phyloP scores from a whole-genome alignment of 2,329 filamentous ascomycete species.

The Volutella citrinella region DNA sequence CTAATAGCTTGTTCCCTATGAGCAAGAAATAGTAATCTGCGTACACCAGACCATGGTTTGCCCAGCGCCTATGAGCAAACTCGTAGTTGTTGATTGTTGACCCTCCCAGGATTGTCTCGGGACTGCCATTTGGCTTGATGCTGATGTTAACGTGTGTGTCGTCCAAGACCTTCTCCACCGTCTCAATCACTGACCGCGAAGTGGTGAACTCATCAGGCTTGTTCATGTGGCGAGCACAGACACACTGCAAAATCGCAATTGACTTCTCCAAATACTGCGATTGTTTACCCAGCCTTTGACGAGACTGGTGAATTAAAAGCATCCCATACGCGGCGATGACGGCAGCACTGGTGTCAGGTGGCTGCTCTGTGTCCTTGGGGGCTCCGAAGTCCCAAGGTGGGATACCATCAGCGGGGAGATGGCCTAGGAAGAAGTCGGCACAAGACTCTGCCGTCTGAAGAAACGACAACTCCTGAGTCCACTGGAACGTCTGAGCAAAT shows the following conservation, averaged over 20 bases:
- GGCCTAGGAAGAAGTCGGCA: constrained; percentile 42
- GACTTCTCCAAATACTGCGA: constrained; percentile 10
- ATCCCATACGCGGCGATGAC: constrained; percentile 38
- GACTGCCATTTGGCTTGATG: neutral
- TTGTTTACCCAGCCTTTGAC: constrained; percentile 13
- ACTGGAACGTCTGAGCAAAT: constrained; percentile 44
- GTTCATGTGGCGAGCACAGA: constrained; percentile 20
- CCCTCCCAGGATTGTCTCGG: constrained; percentile 43
- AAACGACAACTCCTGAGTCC: constrained; percentile 41
- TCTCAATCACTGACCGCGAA: constrained; percentile 12
- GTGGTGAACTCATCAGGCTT: neutral
- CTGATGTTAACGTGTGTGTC: neutral
- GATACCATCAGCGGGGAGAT: constrained; percentile 15
- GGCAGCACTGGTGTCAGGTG: constrained; percentile 36
- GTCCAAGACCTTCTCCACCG: constrained; percentile 16
- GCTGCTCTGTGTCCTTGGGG: constrained; percentile 19
- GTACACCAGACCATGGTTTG: constrained; percentile 46
- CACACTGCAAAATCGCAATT: constrained; percentile 2
- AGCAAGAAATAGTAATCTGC: constrained; percentile 47
- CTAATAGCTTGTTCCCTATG: constrained; percentile 36
- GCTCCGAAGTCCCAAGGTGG: constrained; percentile 50
- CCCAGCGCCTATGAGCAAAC: constrained; percentile 41
- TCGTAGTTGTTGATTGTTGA: constrained; percentile 46
- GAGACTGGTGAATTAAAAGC: constrained; percentile 31
- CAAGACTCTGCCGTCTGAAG: constrained; percentile 39